A percentile compares a stretch with the other conserved stretches of the same genome.
Evolutionary conservation across 2,329 filamentous ascomycete genomes (phyloP).

Genomic region (Phaeosphaeria sp.): DNA sequence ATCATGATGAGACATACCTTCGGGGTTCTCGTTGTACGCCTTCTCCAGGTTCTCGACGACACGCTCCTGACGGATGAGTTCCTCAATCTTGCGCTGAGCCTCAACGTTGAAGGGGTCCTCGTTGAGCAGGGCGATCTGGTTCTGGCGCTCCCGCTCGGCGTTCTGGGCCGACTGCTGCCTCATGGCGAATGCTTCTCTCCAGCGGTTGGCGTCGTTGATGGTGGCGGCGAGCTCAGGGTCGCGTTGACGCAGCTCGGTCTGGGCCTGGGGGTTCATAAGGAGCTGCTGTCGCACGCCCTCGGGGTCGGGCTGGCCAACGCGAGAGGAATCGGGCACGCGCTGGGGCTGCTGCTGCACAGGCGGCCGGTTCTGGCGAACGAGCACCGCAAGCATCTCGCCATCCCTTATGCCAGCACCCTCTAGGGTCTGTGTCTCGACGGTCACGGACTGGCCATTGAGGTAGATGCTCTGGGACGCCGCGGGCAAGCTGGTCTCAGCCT

Average conservation of each 20-base stretch:
- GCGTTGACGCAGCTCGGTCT: conserved; percentile 72
- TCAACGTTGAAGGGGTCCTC: conserved; percentile 94
- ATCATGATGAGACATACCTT: conserved; percentile 68
- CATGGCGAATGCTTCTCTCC: conserved; percentile 73
- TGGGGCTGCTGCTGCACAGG: conserved; percentile 17
- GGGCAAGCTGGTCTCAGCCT: conserved; percentile 80
- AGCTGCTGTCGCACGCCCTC: conserved; percentile 85
- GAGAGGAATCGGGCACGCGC: conserved; percentile 25
- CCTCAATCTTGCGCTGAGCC: conserved; percentile 89
- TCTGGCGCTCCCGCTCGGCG: conserved; percentile 77
- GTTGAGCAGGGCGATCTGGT: conserved; percentile 84
- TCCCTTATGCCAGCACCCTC: conserved; percentile 81
- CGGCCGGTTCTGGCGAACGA: conserved; percentile 61
- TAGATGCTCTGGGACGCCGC: conserved; percentile 81
- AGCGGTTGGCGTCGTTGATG: conserved; percentile 76
- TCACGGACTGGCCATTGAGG: conserved; percentile 84
- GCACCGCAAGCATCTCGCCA: conserved; percentile 90
- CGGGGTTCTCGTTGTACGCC: conserved; percentile 95
- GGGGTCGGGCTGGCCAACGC: conserved; percentile 59
- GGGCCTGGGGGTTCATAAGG: conserved; percentile 76
- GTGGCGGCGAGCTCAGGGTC: conserved; percentile 79
- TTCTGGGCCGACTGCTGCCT: conserved; percentile 74
- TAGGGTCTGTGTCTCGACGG: conserved; percentile 79
- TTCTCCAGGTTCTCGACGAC: conserved; percentile 96
- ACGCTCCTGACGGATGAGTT: conserved; percentile 93